Percentiles rank a stretch among this genome's conserved stretches.
Evolutionary conservation across 192 early-diverging fungal species (phyloP).

Genomic region (Coemansia sp.): DNA sequence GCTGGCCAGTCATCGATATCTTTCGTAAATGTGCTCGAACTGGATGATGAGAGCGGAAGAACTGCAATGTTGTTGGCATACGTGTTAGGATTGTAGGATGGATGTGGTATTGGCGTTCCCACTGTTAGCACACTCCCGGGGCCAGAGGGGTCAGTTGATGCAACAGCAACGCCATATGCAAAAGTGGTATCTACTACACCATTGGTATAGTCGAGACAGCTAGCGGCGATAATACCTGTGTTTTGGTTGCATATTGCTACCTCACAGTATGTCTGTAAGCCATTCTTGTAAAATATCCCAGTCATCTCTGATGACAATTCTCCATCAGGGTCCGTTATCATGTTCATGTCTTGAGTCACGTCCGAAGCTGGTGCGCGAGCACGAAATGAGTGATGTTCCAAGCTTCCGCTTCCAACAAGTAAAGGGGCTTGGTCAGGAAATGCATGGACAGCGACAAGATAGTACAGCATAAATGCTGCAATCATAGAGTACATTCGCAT

Average conservation of each 20-base stretch:
- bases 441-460: background rate
- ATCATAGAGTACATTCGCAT: background rate
- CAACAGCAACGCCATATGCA: slow-evolving; percentile 6
- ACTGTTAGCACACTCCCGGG: background rate
- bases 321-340: background rate
- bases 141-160: background rate
- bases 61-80: slow-evolving; percentile 22
- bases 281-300: slow-evolving; percentile 1
- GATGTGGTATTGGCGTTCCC: slow-evolving; percentile 13
- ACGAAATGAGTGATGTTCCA: background rate
- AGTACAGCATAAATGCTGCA: background rate
- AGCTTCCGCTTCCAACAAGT: background rate
- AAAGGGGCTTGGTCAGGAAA: background rate
- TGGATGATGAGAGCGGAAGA: background rate
- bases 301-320: background rate
- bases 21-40: background rate
- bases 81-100: slow-evolving; percentile 4
- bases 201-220: slow-evolving; percentile 18
- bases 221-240: slow-evolving; percentile 25
- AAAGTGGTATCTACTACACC: background rate
- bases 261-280: slow-evolving; percentile 16
- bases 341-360: background rate
- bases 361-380: background rate
- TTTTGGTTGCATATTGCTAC: slow-evolving; percentile 16
- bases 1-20: slow-evolving; percentile 4